Evolutionary conservation across 139 green algal genomes (phyloP), one percentile per base, ranked within the genome.

Genomic region (Desmodesmus armatus): DNA sequence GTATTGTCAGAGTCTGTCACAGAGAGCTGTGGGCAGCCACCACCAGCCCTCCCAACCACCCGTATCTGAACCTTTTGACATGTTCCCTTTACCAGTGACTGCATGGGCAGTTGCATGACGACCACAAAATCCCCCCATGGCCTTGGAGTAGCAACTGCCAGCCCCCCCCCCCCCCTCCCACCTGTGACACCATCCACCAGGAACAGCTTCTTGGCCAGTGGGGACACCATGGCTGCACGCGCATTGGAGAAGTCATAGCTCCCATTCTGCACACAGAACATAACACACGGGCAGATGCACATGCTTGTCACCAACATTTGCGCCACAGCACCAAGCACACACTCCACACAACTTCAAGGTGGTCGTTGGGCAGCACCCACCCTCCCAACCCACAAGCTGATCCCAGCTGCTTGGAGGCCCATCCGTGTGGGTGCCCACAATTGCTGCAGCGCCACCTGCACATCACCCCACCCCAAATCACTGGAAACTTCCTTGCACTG

Each of bases 171-270:
- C 0, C 51, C 51, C 19, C 11, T 21, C 78, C 23, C 37, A 80
- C 81, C 78, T n/a, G 88, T 90, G 0, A 99, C 92, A 27, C 96
- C 96, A 76, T 99, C 96, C 11, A 98, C 92, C 17, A 87, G 75
- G 69, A 99, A 98, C 3, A 99, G 91, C 33, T 89, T 88, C 71
- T 96, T 96, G 7, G 97, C 97, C 35, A 99, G 91, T 0, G 97
- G 96, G 0, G 96, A 99, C 0, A 80, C 82, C 85, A 96, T 97
- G 39, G 91, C 92, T 15, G 96, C 91, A 3, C 97, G 88, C 31
- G 97, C 93, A 69, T 78, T 96, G 3, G 82, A 23, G 78, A 99
- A 99, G 70, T 98, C 93, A 40, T 86, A 85, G 43, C 83, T 93
- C 33, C 92, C 93, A 55, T n/a, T 85, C 89, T 94, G 84, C 78